Evolutionary conservation across 768 basidiomycete species (phyloP), one percentile per base, ranked within the genome.

Genomic region (Galerina sulciceps): DNA sequence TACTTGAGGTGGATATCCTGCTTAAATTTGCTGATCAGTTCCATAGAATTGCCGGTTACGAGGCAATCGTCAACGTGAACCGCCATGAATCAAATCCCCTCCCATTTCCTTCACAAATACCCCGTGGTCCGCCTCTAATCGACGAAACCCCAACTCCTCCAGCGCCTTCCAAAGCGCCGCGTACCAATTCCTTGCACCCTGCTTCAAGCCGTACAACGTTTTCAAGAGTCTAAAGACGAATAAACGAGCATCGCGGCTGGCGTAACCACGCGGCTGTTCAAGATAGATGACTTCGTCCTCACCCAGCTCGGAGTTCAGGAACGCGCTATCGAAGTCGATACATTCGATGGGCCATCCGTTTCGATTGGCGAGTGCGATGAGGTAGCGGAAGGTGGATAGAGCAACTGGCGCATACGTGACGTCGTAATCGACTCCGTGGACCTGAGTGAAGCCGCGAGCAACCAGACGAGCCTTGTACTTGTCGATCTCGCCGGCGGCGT

Each of bases 381-480:
- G 41, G 1, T 18, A 42, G 8, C 66, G 60, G 11, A 74, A 61
- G 3, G 67, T 64, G 0, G 58, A 58, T 2, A 71, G 54, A 0
- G 67, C 66, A 0, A 75, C 66, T 0, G 78, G 77, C 0, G 74
- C 62, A 52, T 67, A 77, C 0, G 74, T 79, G 8, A 78, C 74
- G 34, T 65, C 53, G 65, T 72, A 83, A 56, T 83, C 75, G 26
- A 26, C 26, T 3, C 81, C 75, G 1, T 67, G 65, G 0, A 68
- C 57, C 60, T 85, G 83, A 0, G 70, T 58, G 67, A 74, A 80
- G 0, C 82, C 76, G 50, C 74, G 65, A 0, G 79, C 76, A 0
- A 82, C 77, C 0, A 83, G 65, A 1, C 76, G 58, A 5, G 75
- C 81, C 63, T 81, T 82, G 71, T 75, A 75, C 4, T 68, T 60